phyloP scores from a whole-genome alignment of 371 early-diverging fungal species.

The Saksenaea oblongispora region DNA sequence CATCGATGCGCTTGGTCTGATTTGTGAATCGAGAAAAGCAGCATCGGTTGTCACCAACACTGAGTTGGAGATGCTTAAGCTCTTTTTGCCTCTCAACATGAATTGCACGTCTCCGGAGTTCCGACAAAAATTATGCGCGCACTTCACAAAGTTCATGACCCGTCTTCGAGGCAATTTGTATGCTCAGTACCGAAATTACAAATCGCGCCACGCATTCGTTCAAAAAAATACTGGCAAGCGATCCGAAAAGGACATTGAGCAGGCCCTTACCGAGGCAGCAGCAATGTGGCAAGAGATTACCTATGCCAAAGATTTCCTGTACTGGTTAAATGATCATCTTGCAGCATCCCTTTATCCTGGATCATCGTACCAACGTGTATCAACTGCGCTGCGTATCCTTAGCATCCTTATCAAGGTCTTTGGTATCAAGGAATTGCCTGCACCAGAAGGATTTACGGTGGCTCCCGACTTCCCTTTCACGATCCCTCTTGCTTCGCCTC shows the following conservation, averaged over 20 bases:
- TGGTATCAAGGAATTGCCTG: slow-evolving; percentile 53
- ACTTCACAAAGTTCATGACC: slow-evolving; percentile 57
- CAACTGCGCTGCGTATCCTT: slow-evolving; percentile 54
- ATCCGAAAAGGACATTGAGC: slow-evolving; percentile 11
- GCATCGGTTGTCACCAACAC: slow-evolving; percentile 57
- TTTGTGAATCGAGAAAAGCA: slow-evolving; percentile 76
- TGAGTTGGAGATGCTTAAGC: slow-evolving; percentile 60
- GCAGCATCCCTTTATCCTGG: slow-evolving; percentile 57
- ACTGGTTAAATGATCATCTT: slow-evolving; percentile 43
- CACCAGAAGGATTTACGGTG: slow-evolving; percentile 48
- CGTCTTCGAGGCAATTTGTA: slow-evolving; percentile 58
- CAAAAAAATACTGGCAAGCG: slow-evolving; percentile 11
- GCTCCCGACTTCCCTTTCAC: slow-evolving; percentile 58
- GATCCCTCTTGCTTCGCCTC: slow-evolving; percentile 49
- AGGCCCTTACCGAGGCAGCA: slow-evolving; percentile 19
- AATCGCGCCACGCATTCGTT: slow-evolving; percentile 26
- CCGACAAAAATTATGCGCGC: slow-evolving; percentile 71
- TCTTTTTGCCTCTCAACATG: slow-evolving; percentile 67
- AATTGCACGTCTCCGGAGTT: slow-evolving; percentile 78
- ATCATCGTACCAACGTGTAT: slow-evolving; percentile 64
- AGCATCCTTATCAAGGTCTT: slow-evolving; percentile 51
- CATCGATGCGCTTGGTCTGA: slow-evolving; percentile 76
- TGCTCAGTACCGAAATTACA: slow-evolving; percentile 38
- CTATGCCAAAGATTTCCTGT: slow-evolving; percentile 33
- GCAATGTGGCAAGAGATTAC: slow-evolving; percentile 24